Base-by-base conservation (phyloP, 441 rosid genomes). In the Gossypium davidsonii region DNA sequence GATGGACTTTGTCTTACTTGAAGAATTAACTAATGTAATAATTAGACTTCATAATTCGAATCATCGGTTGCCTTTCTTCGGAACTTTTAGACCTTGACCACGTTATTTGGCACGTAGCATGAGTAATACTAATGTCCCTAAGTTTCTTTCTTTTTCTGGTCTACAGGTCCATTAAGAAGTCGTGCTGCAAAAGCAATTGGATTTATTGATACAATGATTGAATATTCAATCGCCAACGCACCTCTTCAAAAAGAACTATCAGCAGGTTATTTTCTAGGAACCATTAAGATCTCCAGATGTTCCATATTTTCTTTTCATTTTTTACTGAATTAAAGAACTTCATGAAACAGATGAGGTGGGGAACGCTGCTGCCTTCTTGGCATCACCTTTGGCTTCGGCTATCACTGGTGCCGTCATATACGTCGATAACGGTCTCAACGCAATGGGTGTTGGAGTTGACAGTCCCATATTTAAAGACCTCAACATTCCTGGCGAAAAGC, bases 111-210 rank as follows among this genome's bases (percentile, higher is more conserved):
- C 11, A 56, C 14, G 10, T 55, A 8, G 5, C 17, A 15, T 31
- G 34, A 31, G 34, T 31, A 31, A 31, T 4, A 31, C 34, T 31
- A 31, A 31, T 52, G 10, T 56, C 37, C 6, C 0, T 46, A 25
- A 31, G 31, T 34, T 67, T 14, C 51, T 61, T 7, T 15, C 37
- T 61, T 15, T 26, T 48, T 73, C 68, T 31, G 60, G 37, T 21
- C 14, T 58, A 46, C 80, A 92, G 97, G 96, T 77, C 97, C 97
- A 2, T 81, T 92, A 68, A 77, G 96, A 81, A 92, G 97, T 72
- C 83, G 96, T 57, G 97, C 97, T 63, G 97, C 97, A 37, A 92
- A 89, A 78, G 97, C 97, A 70, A 92, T 92, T 17, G 97, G 96
- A 4, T 92, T 92, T 81, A 90, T 92, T 42, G 97, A 90, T 66